phyloP scores from a whole-genome alignment of 805 yeast species.

The Saccharomycopsis fermentans region DNA sequence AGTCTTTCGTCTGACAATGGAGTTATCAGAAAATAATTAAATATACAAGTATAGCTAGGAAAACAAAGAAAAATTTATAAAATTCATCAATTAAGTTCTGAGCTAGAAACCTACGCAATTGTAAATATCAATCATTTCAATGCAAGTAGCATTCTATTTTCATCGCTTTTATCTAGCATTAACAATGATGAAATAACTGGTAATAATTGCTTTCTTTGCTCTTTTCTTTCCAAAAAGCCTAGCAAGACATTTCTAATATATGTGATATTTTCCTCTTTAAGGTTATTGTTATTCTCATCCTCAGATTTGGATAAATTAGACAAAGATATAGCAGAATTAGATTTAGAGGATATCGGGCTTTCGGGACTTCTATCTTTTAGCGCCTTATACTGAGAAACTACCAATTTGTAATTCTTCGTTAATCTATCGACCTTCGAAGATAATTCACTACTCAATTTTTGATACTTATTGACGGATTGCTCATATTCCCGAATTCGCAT shows the following conservation, averaged over 20 bases:
- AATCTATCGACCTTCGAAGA: slow-evolving; percentile 56
- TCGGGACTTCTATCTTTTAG: slow-evolving; percentile 27
- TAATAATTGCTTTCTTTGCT: slow-evolving; percentile 74
- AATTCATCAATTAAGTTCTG: neutral
- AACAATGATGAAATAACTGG: slow-evolving; percentile 79
- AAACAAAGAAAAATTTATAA: neutral
- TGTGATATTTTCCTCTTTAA: slow-evolving; percentile 38
- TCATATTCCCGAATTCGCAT: slow-evolving; percentile 47
- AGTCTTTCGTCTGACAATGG: neutral
- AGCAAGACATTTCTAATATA: slow-evolving; percentile 83
- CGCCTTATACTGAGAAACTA: slow-evolving; percentile 48
- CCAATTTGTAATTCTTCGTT: slow-evolving; percentile 55
- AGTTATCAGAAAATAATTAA: neutral
- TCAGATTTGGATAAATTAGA: neutral
- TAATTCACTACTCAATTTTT: slow-evolving; percentile 56
- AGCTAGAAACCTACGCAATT: no score
- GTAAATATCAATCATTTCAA: slow-evolving; percentile 20
- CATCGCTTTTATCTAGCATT: slow-evolving; percentile 61
- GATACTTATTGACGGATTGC: slow-evolving; percentile 40
- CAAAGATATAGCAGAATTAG: slow-evolving; percentile 28
- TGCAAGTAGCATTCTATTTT: slow-evolving; percentile 55
- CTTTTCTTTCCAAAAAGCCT: slow-evolving; percentile 85
- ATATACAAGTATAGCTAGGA: neutral
- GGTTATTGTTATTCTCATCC: neutral
- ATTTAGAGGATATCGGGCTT: slow-evolving; percentile 26